phyloP scores from a whole-genome alignment of 2,329 filamentous ascomycete species.

The Cladosporium sp. region DNA sequence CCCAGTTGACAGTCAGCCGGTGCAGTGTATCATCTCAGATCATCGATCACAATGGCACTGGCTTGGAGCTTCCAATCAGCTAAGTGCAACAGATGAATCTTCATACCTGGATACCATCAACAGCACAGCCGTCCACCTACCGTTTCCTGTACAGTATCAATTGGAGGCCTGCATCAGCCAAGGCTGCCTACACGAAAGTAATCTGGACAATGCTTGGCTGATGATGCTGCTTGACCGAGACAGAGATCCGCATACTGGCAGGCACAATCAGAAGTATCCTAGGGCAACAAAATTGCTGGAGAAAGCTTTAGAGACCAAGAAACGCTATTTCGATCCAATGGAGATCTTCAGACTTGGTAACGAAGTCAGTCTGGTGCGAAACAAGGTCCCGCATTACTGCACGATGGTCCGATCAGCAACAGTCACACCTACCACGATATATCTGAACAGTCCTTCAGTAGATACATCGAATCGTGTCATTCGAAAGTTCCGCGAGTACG shows the following conservation, averaged over 20 bases:
- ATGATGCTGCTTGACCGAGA: background rate
- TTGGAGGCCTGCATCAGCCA: constrained; percentile 90
- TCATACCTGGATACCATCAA: constrained; percentile 1
- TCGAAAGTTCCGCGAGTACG: constrained; percentile 62
- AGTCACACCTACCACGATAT: constrained; percentile 79
- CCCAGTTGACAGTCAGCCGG: constrained; percentile 31
- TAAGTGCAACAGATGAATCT: background rate
- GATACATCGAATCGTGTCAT: constrained; percentile 88
- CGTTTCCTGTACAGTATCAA: constrained; percentile 77
- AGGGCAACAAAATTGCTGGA: constrained; percentile 66
- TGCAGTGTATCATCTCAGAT: background rate
- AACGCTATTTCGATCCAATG: constrained; percentile 65
- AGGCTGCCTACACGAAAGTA: constrained; percentile 70
- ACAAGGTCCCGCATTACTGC: constrained; percentile 60
- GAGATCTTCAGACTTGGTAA: constrained; percentile 57
- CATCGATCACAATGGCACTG: background rate
- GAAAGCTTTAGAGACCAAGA: constrained; percentile 63
- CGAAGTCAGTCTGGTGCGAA: constrained; percentile 29
- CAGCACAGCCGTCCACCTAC: constrained; percentile 23
- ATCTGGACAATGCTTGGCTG: constrained; percentile 22
- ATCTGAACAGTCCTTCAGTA: constrained; percentile 70
- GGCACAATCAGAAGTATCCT: background rate
- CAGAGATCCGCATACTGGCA: background rate
- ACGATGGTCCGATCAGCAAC: constrained; percentile 69
- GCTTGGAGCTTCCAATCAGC: background rate